phyloP scores from a whole-genome alignment of 805 yeast species.

The Phaffomyces opuntiae region DNA sequence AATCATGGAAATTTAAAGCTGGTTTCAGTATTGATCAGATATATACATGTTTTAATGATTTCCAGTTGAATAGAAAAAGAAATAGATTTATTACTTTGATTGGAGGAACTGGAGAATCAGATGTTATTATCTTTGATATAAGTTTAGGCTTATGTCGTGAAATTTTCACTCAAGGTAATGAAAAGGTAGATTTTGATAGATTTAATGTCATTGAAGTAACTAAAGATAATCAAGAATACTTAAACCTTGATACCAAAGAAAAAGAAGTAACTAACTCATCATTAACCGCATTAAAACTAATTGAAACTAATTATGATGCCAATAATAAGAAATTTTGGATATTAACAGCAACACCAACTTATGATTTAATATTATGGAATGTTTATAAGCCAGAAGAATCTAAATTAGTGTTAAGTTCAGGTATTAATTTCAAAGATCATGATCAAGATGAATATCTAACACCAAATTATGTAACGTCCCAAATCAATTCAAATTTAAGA shows the following conservation, averaged over 20 bases:
- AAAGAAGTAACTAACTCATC: slow-evolving; percentile 2
- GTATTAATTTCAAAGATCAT: slow-evolving; percentile 2
- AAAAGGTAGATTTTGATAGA: slow-evolving; percentile 13
- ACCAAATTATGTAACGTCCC: slow-evolving; percentile 19
- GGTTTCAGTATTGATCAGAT: slow-evolving; percentile 45
- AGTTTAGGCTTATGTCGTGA: slow-evolving; percentile 53
- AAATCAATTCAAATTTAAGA: slow-evolving; percentile 32
- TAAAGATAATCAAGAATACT: slow-evolving; percentile 1
- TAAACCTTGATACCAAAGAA: neutral
- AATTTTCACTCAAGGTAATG: slow-evolving; percentile 23
- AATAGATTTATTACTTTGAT: slow-evolving; percentile 45
- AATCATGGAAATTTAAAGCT: slow-evolving; percentile 52
- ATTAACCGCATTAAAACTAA: slow-evolving; percentile 13
- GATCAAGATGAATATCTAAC: slow-evolving; percentile 15
- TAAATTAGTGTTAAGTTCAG: slow-evolving; percentile 20
- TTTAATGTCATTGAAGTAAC: slow-evolving; percentile 13
- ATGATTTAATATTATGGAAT: slow-evolving; percentile 32
- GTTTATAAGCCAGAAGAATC: slow-evolving; percentile 26
- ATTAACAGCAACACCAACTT: slow-evolving; percentile 11
- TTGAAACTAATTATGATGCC: slow-evolving; percentile 16
- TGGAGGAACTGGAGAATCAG: slow-evolving; percentile 59
- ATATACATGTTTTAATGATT: slow-evolving; percentile 34
- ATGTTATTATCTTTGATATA: slow-evolving; percentile 70
- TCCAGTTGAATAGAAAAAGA: slow-evolving; percentile 27
- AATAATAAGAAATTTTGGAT: slow-evolving; percentile 16